These are phyloP conservation scores for Amaranthus hypochondriacus DNA, from an alignment of 148 eudicot genomes.

Conservation along the genomic window DNA sequence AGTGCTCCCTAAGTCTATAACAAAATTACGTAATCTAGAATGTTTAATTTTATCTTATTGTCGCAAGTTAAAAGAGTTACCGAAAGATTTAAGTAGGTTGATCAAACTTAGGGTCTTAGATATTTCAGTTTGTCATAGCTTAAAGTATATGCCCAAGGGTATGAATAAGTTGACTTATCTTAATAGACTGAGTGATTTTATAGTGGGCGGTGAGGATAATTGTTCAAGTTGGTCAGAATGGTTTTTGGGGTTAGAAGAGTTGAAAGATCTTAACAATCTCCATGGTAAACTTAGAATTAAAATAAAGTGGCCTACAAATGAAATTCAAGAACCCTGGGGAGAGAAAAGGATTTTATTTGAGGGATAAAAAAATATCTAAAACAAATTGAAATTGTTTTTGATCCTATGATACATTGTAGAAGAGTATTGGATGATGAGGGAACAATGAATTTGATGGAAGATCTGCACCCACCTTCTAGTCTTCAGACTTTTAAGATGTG, in stretches of 20 bases:
- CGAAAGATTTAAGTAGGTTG: background rate
- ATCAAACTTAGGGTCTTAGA: conserved; percentile 5
- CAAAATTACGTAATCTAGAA: conserved; percentile 14
- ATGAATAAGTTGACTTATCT: conserved; percentile 5
- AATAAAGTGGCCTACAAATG: background rate
- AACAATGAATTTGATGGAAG: no score
- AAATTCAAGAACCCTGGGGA: background rate
- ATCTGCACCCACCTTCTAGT: no score
- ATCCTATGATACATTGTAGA: no score
- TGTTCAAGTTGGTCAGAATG: background rate
- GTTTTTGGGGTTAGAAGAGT: background rate
- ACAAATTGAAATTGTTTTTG: background rate
- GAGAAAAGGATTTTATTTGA: conserved; percentile 4
- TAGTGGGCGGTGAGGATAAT: background rate
- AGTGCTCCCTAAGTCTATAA: conserved; percentile 9
- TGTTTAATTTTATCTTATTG: background rate
- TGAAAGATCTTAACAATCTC: conserved; percentile 9
- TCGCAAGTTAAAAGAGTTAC: background rate
- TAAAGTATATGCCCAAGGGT: conserved; percentile 15
- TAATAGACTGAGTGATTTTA: background rate
- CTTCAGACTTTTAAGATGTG: no score
- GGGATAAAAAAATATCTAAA: conserved; percentile 8
- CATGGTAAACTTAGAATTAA: background rate
- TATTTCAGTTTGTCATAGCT: background rate
- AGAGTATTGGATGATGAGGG: no score